Percentiles rank a stretch among this genome's conserved stretches.
Conservation (phyloP, 768 basidiomycete genomes). For the Arthromyces matolae region DNA sequence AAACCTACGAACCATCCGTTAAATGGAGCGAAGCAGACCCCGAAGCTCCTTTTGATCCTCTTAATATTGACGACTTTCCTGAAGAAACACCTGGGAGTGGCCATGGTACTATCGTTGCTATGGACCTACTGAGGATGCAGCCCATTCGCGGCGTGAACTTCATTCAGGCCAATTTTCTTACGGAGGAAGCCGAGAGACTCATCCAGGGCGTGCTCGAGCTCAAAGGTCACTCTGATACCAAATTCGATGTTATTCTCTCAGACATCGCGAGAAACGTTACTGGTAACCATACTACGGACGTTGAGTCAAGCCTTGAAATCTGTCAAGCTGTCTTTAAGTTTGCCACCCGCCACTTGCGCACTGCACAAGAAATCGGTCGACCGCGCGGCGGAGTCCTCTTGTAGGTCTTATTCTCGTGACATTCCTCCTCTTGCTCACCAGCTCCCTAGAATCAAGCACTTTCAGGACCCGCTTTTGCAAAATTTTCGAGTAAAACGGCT, state of each 20-base stretch:
- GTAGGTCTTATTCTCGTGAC: slow-evolving; percentile 32
- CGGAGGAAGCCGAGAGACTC: slow-evolving; percentile 40
- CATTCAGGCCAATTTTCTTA: slow-evolving; percentile 77
- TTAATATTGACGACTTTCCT: slow-evolving; percentile 35
- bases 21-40: slow-evolving; percentile 5
- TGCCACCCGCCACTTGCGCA: slow-evolving; percentile 48
- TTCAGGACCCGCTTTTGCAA: slow-evolving; percentile 67
- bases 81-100: neutral
- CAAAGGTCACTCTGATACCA: slow-evolving; percentile 28
- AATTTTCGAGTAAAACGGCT: slow-evolving; percentile 61
- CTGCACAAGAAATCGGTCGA: slow-evolving; percentile 40
- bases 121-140: slow-evolving; percentile 74
- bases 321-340: slow-evolving; percentile 74
- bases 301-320: slow-evolving; percentile 65
- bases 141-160: slow-evolving; percentile 71
- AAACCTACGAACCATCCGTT: neutral
- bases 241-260: slow-evolving; percentile 78
- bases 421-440: neutral
- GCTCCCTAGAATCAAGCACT: slow-evolving; percentile 72
- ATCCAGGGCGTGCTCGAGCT: slow-evolving; percentile 36
- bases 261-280: slow-evolving; percentile 89
- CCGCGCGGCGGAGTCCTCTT: slow-evolving; percentile 51
- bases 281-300: slow-evolving; percentile 66
- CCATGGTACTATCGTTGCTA: slow-evolving; percentile 54
- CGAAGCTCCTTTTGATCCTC: slow-evolving; percentile 33